These are phyloP conservation scores for Podospora anserina DNA, from an alignment of 495 filamentous ascomycete species.

Conservation along the genomic window DNA sequence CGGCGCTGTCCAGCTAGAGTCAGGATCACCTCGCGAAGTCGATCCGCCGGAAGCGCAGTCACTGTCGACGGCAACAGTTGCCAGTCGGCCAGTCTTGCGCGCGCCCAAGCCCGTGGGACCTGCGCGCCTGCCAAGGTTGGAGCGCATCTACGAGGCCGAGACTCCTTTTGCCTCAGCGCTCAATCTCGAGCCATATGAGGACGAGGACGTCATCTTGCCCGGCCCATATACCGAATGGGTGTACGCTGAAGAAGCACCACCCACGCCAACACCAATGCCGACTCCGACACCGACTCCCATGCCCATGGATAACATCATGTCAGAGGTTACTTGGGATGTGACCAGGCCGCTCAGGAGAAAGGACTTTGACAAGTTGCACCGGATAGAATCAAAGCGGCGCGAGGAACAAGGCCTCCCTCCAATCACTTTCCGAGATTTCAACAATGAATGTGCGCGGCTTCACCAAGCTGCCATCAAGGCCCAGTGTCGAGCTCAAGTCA, in stretches of 20 bases:
- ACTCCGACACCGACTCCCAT: slow-evolving; percentile 21
- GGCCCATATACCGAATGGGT: slow-evolving; percentile 31
- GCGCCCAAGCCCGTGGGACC: slow-evolving; percentile 16
- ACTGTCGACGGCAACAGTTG: background rate
- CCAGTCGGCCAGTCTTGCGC: background rate
- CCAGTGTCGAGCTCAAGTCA: background rate
- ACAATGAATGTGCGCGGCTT: slow-evolving; percentile 23
- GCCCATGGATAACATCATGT: slow-evolving; percentile 5
- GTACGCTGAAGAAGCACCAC: slow-evolving; percentile 11
- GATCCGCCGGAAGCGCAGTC: background rate
- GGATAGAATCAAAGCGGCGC: slow-evolving; percentile 20
- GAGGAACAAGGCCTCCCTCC: slow-evolving; percentile 18
- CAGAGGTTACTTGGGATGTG: slow-evolving; percentile 23
- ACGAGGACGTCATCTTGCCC: slow-evolving; percentile 25
- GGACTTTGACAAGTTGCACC: slow-evolving; percentile 25
- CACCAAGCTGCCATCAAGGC: slow-evolving; percentile 19
- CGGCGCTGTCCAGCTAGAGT: background rate
- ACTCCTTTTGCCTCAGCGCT: slow-evolving; percentile 24
- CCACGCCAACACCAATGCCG: slow-evolving; percentile 15
- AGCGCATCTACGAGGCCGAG: slow-evolving; percentile 20
- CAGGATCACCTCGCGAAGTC: background rate
- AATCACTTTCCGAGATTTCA: slow-evolving; percentile 25
- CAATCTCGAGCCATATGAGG: slow-evolving; percentile 26
- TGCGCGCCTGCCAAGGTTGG: slow-evolving; percentile 19
- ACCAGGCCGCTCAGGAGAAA: slow-evolving; percentile 19